These are phyloP conservation scores for Arachnopeziza araneosa DNA, from an alignment of 2,329 filamentous ascomycete genomes.

Conservation along the genomic window DNA sequence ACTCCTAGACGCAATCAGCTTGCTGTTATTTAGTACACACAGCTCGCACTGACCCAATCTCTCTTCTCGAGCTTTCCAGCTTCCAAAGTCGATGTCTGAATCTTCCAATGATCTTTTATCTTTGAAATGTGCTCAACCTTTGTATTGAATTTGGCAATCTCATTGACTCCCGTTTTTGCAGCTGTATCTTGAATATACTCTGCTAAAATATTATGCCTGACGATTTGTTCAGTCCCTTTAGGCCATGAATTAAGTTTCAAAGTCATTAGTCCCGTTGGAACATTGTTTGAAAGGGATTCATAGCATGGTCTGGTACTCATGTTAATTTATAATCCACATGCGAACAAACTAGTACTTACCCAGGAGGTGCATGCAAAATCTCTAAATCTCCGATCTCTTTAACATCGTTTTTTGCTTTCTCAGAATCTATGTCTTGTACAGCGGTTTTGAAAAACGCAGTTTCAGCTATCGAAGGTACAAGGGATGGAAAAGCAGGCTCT, in stretches of 20 bases:
- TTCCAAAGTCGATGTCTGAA: constrained; percentile 1
- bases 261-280: constrained; percentile 15
- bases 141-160: constrained; percentile 3
- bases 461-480: too few species aligned
- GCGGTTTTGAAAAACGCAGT: too few species aligned
- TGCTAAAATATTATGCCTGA: constrained; percentile 11
- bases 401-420: too few species aligned
- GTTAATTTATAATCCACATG: too few species aligned
- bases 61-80: constrained; percentile 1
- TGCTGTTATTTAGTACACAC: background rate
- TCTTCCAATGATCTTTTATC: background rate
- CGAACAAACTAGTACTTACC: too few species aligned
- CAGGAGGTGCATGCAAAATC: too few species aligned
- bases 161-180: constrained; percentile 6
- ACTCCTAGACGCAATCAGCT: constrained; percentile 25
- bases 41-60: constrained; percentile 3
- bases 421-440: too few species aligned
- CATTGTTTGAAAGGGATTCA: too few species aligned
- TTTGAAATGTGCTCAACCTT: constrained; percentile 1
- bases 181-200: constrained; percentile 13
- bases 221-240: constrained; percentile 8
- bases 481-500: too few species aligned
- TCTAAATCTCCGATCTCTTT: too few species aligned
- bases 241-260: constrained; percentile 9
- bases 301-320: too few species aligned